These are phyloP conservation scores for Ophiostoma populinum DNA, from an alignment of 2,329 filamentous ascomycete genomes.

Conservation along the genomic window DNA sequence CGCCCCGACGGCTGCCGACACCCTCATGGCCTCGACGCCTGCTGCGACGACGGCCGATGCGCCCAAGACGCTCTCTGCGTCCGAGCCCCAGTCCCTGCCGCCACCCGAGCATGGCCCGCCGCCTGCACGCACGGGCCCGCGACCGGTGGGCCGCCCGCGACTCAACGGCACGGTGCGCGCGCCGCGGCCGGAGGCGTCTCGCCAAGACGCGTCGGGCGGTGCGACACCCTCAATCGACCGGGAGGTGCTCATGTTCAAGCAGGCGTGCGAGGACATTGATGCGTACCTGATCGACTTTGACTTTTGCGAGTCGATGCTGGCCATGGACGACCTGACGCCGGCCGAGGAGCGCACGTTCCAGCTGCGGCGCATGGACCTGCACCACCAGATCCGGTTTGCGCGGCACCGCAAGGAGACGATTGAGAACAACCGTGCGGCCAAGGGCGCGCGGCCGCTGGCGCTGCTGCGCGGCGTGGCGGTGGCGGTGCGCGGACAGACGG, in stretches of 20 bases:
- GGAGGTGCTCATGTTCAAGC: conserved; percentile 18
- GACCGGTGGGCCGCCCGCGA: not conserved
- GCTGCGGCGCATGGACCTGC: conserved; percentile 24
- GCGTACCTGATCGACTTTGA: conserved; percentile 26
- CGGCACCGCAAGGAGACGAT: conserved; percentile 24
- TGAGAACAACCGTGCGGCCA: conserved; percentile 8
- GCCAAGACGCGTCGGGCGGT: conserved; percentile 1
- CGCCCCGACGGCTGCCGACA: too few species aligned
- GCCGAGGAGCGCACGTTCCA: conserved; percentile 25
- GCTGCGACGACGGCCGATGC: too few species aligned
- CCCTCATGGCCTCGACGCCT: too few species aligned
- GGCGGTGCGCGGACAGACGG: too few species aligned
- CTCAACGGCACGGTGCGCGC: not conserved
- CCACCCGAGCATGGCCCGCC: not conserved
- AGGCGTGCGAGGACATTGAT: conserved; percentile 24
- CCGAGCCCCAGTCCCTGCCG: too few species aligned
- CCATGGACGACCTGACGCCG: conserved; percentile 19
- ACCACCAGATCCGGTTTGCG: conserved; percentile 26
- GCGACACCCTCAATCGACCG: conserved; percentile 11
- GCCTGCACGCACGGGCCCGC: not conserved
- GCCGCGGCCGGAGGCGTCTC: not conserved
- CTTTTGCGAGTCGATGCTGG: conserved; percentile 23
- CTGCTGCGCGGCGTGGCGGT: too few species aligned
- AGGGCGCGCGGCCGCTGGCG: conserved; percentile 8
- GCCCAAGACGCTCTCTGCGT: too few species aligned